These are phyloP conservation scores for Dryadomyces sulphureus DNA, from an alignment of 2,329 filamentous ascomycete genomes.

Conservation along the genomic window DNA sequence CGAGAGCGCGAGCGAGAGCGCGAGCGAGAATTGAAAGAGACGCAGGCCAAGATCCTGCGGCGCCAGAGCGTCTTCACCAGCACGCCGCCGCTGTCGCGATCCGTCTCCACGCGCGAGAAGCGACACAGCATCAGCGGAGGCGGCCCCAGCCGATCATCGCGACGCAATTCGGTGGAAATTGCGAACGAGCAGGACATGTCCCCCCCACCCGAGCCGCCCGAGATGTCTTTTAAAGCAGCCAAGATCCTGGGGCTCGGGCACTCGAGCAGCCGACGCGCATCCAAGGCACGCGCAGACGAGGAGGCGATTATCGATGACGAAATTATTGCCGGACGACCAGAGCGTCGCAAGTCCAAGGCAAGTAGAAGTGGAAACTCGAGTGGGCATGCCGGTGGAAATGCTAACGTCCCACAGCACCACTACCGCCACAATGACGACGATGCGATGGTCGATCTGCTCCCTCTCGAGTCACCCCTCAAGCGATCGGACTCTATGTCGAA, in stretches of 20 bases:
- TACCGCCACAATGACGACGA: constrained; percentile 46
- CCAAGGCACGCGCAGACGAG: constrained; percentile 15
- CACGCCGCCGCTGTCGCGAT: constrained; percentile 50
- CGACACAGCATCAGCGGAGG: constrained; percentile 37
- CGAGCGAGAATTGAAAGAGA: constrained; percentile 23
- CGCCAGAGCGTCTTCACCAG: constrained; percentile 53
- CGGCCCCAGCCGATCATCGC: constrained; percentile 32
- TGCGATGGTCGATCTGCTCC: constrained; percentile 36
- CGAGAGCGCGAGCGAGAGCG: no score
- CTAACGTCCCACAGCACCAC: constrained; percentile 47
- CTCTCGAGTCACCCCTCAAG: constrained; percentile 33
- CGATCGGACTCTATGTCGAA: constrained; percentile 51
- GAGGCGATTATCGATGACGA: constrained; percentile 30
- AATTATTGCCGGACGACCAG: constrained; percentile 29
- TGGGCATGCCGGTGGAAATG: no score
- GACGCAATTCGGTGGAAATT: constrained; percentile 54
- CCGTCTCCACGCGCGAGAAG: constrained; percentile 53
- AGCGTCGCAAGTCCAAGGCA: constrained; percentile 31
- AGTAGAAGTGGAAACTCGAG: no score
- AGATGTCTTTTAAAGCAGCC: constrained; percentile 61
- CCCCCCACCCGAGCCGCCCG: constrained; percentile 55
- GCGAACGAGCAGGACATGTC: constrained; percentile 50
- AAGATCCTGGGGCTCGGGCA: constrained; percentile 52
- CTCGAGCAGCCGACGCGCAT: constrained; percentile 20
- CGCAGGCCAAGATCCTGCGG: constrained; percentile 36